These are phyloP conservation scores for Fusarium nelsonii DNA, from an alignment of 2,329 filamentous ascomycete genomes.

Conservation along the genomic window DNA sequence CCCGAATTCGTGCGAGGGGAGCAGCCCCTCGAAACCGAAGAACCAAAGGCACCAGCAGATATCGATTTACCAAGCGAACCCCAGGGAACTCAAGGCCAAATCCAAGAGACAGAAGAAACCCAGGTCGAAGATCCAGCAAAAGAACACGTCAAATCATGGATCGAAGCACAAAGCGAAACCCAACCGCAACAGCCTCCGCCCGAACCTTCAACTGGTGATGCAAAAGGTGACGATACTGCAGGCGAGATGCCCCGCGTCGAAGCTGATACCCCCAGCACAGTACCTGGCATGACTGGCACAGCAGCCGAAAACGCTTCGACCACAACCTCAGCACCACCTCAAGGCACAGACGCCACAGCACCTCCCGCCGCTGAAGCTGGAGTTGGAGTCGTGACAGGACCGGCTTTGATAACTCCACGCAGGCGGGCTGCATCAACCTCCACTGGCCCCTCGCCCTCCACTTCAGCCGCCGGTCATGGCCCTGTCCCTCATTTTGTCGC, in stretches of 20 bases:
- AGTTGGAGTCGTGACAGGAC: constrained; percentile 23
- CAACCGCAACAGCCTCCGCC: constrained; percentile 29
- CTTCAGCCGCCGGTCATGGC: constrained; percentile 42
- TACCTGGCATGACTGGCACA: constrained; percentile 23
- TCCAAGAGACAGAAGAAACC: constrained; percentile 13
- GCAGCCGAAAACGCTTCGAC: constrained; percentile 29
- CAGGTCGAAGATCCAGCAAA: constrained; percentile 21
- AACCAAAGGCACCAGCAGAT: constrained; percentile 17
- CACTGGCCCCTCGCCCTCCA: constrained; percentile 39
- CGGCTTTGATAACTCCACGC: constrained; percentile 41
- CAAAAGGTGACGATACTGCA: constrained; percentile 28
- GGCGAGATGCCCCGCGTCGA: constrained; percentile 36
- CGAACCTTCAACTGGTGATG: constrained; percentile 27
- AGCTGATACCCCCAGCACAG: constrained; percentile 24
- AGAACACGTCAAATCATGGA: constrained; percentile 39
- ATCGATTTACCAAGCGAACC: constrained; percentile 13
- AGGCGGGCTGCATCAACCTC: constrained; percentile 40
- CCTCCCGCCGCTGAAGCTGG: constrained; percentile 11
- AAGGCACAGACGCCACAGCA: constrained; percentile 15
- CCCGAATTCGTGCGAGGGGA: constrained; percentile 29
- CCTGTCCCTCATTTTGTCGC: constrained; percentile 68
- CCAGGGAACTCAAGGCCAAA: constrained; percentile 17
- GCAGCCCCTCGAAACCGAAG: constrained; percentile 3
- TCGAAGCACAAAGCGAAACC: constrained; percentile 32
- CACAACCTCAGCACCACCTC: constrained; percentile 20